Conservation (phyloP, 2,329 filamentous ascomycete genomes). For the Shiraia bambusicola region DNA sequence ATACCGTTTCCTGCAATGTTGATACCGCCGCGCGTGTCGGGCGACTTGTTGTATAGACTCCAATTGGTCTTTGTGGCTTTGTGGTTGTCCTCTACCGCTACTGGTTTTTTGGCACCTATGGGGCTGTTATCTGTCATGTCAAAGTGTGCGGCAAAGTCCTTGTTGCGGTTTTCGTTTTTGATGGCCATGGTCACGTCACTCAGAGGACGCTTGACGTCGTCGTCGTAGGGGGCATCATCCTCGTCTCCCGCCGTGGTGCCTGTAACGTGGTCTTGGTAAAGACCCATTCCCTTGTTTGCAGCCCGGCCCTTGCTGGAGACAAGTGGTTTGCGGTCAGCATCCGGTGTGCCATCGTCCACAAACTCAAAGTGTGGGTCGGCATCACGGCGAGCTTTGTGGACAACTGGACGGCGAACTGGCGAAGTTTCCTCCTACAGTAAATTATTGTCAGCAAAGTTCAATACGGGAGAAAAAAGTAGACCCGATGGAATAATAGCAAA, state of each 20-base stretch:
- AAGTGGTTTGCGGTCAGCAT: slow-evolving; percentile 47
- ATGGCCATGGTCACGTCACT: slow-evolving; percentile 71
- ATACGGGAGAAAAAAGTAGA: background rate
- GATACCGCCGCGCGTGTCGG: slow-evolving; percentile 31
- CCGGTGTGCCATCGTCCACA: slow-evolving; percentile 68
- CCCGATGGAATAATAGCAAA: slow-evolving; percentile 7
- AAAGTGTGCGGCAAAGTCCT: slow-evolving; percentile 79
- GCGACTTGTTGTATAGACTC: slow-evolving; percentile 33
- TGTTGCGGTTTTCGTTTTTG: slow-evolving; percentile 71
- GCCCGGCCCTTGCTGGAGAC: slow-evolving; percentile 49
- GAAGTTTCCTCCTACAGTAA: slow-evolving; percentile 56
- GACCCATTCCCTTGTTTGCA: slow-evolving; percentile 66
- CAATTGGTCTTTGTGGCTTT: slow-evolving; percentile 54
- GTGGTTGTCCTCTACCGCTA: slow-evolving; percentile 56
- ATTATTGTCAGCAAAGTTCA: slow-evolving; percentile 20
- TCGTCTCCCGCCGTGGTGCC: slow-evolving; percentile 48
- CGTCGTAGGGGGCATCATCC: slow-evolving; percentile 47
- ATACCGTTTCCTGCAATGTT: slow-evolving; percentile 47
- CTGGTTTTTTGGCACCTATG: slow-evolving; percentile 42
- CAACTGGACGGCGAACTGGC: slow-evolving; percentile 59
- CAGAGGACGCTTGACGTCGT: slow-evolving; percentile 51
- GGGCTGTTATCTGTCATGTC: slow-evolving; percentile 70
- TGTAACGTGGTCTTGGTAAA: slow-evolving; percentile 79
- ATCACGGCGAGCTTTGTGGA: slow-evolving; percentile 72
- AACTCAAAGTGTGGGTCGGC: slow-evolving; percentile 83